Conservation (phyloP, 2,329 filamentous ascomycete genomes). For the Ceratocystis albifundus region DNA sequence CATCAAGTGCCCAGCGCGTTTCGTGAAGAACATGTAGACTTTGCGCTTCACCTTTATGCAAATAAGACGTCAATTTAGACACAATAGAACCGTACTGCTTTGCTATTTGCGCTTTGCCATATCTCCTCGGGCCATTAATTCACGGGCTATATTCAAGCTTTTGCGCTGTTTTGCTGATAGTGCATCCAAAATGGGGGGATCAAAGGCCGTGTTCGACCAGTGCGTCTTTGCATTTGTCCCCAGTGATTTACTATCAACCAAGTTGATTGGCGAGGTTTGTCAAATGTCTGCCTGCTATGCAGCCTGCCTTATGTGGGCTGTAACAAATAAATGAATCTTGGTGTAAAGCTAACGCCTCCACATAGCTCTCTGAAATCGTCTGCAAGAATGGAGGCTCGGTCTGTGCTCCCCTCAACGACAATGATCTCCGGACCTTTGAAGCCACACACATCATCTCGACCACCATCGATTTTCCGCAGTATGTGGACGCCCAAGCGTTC, state of each 20-base stretch:
- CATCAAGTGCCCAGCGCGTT: background rate
- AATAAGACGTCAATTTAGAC: background rate
- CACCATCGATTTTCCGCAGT: constrained; percentile 86
- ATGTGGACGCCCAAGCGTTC: constrained; percentile 57
- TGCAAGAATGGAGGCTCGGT: constrained; percentile 42
- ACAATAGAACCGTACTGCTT: background rate
- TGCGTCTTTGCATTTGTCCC: constrained; percentile 39
- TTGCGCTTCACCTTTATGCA: background rate
- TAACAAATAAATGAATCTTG: background rate
- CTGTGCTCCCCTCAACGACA: constrained; percentile 38
- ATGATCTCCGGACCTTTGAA: constrained; percentile 37
- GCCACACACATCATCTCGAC: constrained; percentile 51
- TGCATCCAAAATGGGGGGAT: constrained; percentile 13
- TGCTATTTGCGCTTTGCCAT: background rate
- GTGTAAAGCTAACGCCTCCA: background rate
- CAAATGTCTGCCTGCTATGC: background rate
- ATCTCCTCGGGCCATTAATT: background rate
- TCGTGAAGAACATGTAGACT: background rate
- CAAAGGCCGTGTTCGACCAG: constrained; percentile 33
- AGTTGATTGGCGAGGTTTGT: constrained; percentile 34
- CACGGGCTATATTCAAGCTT: background rate
- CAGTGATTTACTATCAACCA: constrained; percentile 33
- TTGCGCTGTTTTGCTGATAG: background rate
- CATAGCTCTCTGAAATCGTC: constrained; percentile 35
- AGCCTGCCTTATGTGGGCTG: background rate